A percentile compares a stretch with the other conserved stretches of the same genome.
phyloP scores from a whole-genome alignment of 306 rosid genomes.

The Corylus americana region DNA sequence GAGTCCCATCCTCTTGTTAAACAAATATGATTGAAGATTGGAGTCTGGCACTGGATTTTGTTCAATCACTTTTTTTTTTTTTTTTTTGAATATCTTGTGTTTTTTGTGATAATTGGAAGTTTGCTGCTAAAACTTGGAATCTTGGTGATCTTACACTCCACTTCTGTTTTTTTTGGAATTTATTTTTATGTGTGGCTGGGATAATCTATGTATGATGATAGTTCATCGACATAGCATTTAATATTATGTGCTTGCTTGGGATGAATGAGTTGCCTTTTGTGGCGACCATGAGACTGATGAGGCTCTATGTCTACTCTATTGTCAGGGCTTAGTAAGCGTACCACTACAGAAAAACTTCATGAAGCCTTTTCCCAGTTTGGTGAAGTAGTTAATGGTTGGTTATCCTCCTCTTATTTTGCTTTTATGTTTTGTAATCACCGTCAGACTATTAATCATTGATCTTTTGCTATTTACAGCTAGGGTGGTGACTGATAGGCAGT shows the following conservation, averaged over 20 bases:
- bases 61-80: no score
- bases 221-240: background rate
- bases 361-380: conserved; percentile 85
- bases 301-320: conserved; percentile 4
- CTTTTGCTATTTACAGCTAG: conserved; percentile 57
- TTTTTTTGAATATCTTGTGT: background rate
- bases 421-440: background rate
- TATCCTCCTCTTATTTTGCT: background rate
- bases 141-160: background rate
- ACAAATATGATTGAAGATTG: no score
- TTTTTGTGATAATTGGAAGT: background rate
- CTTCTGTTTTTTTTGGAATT: background rate
- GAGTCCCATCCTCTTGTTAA: no score
- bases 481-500: conserved; percentile 82
- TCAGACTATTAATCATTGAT: background rate
- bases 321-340: conserved; percentile 91
- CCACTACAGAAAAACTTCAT: conserved; percentile 67
- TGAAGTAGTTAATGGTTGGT: conserved; percentile 74
- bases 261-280: background rate
- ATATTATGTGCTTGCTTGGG: background rate
- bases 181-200: background rate
- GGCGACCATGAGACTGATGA: background rate
- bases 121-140: background rate
- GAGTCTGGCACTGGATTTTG: background rate
- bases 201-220: background rate